phyloP scores from a whole-genome alignment of 1,139 yeast genomes.

The Yamadazyma spencermartinsiae region DNA sequence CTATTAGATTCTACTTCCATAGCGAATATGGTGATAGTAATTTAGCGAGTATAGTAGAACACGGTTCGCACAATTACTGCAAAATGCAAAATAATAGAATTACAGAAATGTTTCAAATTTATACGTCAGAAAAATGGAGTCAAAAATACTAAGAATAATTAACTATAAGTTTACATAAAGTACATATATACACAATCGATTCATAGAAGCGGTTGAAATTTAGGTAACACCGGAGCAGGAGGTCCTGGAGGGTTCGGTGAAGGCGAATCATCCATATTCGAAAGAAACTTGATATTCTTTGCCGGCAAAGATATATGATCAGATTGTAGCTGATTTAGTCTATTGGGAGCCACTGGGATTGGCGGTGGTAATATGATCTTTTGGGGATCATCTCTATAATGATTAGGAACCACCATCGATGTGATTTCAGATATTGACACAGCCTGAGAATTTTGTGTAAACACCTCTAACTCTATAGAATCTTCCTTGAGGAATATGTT shows the following conservation, averaged over 20 bases:
- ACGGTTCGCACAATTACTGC: slow-evolving; percentile 1
- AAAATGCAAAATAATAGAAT: too few relatives aligned
- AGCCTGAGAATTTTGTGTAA: slow-evolving; percentile 31
- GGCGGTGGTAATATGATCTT: slow-evolving; percentile 38
- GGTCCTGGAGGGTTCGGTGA: slow-evolving; percentile 24
- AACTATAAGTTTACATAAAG: too few relatives aligned
- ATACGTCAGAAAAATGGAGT: too few relatives aligned
- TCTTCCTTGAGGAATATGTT: slow-evolving; percentile 30
- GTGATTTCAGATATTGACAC: slow-evolving; percentile 40
- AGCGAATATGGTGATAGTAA: neutral
- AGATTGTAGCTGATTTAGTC: slow-evolving; percentile 11
- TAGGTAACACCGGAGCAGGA: slow-evolving; percentile 33
- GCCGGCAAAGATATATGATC: slow-evolving; percentile 12
- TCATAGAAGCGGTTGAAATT: slow-evolving; percentile 39
- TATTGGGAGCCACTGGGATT: slow-evolving; percentile 14
- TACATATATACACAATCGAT: neutral
- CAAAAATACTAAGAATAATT: too few relatives aligned
- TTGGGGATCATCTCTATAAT: slow-evolving; percentile 18
- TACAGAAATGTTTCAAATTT: too few relatives aligned
- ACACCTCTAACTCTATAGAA: slow-evolving; percentile 36
- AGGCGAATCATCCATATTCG: slow-evolving; percentile 26
- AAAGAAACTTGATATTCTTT: slow-evolving; percentile 21
- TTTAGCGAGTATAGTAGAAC: too few relatives aligned
- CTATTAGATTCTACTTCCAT: neutral
- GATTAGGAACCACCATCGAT: slow-evolving; percentile 29